Evolutionary conservation across 805 yeast species (phyloP).

Genomic region (Starmerella etchellsii): DNA sequence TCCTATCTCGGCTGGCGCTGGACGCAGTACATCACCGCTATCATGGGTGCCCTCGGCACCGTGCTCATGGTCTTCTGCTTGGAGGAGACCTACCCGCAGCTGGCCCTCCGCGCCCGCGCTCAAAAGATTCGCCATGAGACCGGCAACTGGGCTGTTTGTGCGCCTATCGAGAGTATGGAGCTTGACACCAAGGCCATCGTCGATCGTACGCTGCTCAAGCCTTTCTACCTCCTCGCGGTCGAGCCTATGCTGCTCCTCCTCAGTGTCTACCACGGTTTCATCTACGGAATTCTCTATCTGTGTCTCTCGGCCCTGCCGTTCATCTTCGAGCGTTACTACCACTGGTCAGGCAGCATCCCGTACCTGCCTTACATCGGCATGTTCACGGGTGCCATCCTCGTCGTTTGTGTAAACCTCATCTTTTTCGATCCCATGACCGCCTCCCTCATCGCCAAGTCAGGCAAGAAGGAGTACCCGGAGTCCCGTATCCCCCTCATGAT

Average conservation of each 20-base stretch:
- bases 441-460: slow-evolving; percentile 37
- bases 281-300: slow-evolving; percentile 67
- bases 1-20: slow-evolving; percentile 41
- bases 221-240: slow-evolving; percentile 47
- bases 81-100: slow-evolving; percentile 31
- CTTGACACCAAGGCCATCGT: slow-evolving; percentile 46
- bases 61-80: slow-evolving; percentile 29
- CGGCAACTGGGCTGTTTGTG: slow-evolving; percentile 72
- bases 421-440: slow-evolving; percentile 43
- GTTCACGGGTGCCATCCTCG: slow-evolving; percentile 46
- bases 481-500: slow-evolving; percentile 68
- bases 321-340: slow-evolving; percentile 51
- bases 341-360: slow-evolving; percentile 45
- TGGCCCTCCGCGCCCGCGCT: slow-evolving; percentile 55
- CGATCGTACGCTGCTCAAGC: slow-evolving; percentile 53
- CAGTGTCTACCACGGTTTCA: slow-evolving; percentile 60
- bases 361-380: slow-evolving; percentile 72
- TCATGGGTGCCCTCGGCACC: slow-evolving; percentile 29
- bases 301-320: slow-evolving; percentile 65
- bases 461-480: slow-evolving; percentile 59
- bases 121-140: slow-evolving; percentile 56
- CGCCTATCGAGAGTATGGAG: slow-evolving; percentile 67
- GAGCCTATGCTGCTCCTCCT: slow-evolving; percentile 65
- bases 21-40: slow-evolving; percentile 40
- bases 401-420: slow-evolving; percentile 45